Evolutionary conservation across 805 yeast genomes (phyloP).

Genomic region (Ogataea pignaliae): DNA sequence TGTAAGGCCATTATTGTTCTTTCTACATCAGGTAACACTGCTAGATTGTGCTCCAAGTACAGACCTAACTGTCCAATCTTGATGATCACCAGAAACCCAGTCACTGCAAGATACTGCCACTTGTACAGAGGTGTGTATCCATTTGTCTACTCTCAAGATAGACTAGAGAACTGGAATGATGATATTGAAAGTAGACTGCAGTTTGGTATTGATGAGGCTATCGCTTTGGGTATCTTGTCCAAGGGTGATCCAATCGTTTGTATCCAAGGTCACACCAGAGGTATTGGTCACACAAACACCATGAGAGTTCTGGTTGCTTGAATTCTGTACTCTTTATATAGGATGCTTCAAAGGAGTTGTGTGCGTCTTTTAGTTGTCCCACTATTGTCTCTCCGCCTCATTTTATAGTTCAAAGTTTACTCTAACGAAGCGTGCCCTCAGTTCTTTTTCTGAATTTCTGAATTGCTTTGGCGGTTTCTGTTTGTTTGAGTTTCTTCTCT

Average conservation of each 20-base stretch:
- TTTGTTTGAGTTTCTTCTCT: too few species aligned
- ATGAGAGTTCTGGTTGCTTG: slow-evolving; percentile 84
- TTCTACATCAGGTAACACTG: slow-evolving; percentile 92
- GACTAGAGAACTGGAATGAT: slow-evolving; percentile 84
- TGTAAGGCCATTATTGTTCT: slow-evolving; percentile 96
- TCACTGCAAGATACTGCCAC: slow-evolving; percentile 93
- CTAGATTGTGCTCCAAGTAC: slow-evolving; percentile 95
- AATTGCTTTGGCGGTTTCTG: too few species aligned
- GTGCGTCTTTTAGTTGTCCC: too few species aligned
- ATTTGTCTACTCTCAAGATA: slow-evolving; percentile 67
- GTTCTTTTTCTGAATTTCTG: too few species aligned
- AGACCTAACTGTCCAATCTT: slow-evolving; percentile 96
- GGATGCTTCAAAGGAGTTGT: not conserved
- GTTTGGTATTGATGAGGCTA: slow-evolving; percentile 89
- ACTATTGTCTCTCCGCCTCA: too few species aligned
- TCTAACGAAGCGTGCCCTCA: too few species aligned
- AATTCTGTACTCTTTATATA: not conserved
- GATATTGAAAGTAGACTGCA: slow-evolving; percentile 94
- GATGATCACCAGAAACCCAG: slow-evolving; percentile 94
- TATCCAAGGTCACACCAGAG: slow-evolving; percentile 98
- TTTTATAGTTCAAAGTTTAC: too few species aligned
- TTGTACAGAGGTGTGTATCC: slow-evolving; percentile 99
- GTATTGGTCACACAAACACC: slow-evolving; percentile 98
- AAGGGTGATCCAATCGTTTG: slow-evolving; percentile 89
- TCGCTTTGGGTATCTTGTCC: slow-evolving; percentile 75